phyloP scores from a whole-genome alignment of 1,284 basidiomycete species.

The Ceratobasidium papillatum region DNA sequence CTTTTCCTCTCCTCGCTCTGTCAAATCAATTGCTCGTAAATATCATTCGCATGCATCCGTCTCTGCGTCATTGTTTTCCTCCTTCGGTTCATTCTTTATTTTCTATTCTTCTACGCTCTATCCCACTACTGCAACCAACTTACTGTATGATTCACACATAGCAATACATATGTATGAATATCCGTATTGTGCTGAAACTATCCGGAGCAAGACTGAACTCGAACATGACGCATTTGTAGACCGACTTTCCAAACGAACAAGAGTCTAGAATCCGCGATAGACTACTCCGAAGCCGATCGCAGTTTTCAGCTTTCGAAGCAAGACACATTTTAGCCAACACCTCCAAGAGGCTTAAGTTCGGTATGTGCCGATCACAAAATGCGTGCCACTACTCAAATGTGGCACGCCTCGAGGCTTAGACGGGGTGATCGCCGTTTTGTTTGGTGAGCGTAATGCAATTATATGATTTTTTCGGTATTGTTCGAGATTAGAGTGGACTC shows the following conservation, averaged over 20 bases:
- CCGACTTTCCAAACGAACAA: neutral
- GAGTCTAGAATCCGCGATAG: neutral
- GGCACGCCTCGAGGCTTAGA: constrained; percentile 1
- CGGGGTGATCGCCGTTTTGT: constrained; percentile 5
- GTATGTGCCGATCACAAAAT: neutral
- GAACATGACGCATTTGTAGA: too few species aligned
- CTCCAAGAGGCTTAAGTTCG: neutral
- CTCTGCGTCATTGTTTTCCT: constrained; percentile 2
- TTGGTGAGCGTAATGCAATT: neutral
- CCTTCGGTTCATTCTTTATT: constrained; percentile 14
- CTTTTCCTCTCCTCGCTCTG: constrained; percentile 14
- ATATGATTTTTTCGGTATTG: neutral
- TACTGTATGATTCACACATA: constrained; percentile 28
- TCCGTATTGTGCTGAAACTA: constrained; percentile 4
- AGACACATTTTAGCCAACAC: neutral
- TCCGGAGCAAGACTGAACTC: neutral
- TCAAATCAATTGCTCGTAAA: constrained; percentile 29
- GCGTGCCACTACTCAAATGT: constrained; percentile 8
- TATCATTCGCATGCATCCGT: constrained; percentile 32
- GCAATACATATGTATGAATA: constrained; percentile 14
- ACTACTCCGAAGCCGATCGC: neutral
- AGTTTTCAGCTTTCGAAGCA: neutral
- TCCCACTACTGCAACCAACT: neutral
- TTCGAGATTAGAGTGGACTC: neutral
- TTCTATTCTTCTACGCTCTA: neutral